A percentile compares a stretch with the other conserved stretches of the same genome.
phyloP scores from a whole-genome alignment of 257 asterid species.

The Linderniella brevidens region DNA sequence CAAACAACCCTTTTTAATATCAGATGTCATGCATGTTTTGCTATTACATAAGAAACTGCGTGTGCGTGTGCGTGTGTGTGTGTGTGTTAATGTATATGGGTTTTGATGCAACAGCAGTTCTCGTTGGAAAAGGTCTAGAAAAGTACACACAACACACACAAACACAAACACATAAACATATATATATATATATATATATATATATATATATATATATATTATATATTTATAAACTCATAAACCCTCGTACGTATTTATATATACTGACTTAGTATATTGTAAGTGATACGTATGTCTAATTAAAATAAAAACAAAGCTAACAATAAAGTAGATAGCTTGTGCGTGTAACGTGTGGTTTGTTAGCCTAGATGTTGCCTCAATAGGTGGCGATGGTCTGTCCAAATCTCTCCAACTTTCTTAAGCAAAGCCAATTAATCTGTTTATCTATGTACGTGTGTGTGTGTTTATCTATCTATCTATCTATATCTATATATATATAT shows the following conservation, averaged over 20 bases:
- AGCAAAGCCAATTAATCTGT: slow-evolving; percentile 42
- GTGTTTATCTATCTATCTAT: background rate
- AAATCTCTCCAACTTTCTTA: slow-evolving; percentile 20
- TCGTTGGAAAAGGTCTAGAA: no score
- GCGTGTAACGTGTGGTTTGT: slow-evolving; percentile 10
- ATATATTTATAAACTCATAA: background rate
- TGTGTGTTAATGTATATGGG: no score
- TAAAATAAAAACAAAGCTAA: background rate
- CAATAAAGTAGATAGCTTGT: slow-evolving; percentile 12
- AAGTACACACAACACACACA: no score
- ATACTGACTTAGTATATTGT: background rate
- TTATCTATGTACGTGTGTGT: slow-evolving; percentile 15
- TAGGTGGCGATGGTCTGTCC: slow-evolving; percentile 56
- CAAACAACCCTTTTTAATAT: no score
- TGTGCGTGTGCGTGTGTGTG: no score
- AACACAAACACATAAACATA: slow-evolving; percentile 2
- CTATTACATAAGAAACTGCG: no score
- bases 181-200: slow-evolving; percentile 2
- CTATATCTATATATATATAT: slow-evolving; percentile 11
- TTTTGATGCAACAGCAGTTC: no score
- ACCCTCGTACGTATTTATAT: background rate
- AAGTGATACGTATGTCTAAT: background rate
- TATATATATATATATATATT: slow-evolving; percentile 3
- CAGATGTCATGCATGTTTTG: no score
- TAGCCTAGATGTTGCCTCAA: slow-evolving; percentile 78